Evolutionary conservation across 306 rosid species (phyloP).

Genomic region (Gastrolobium villosum): DNA sequence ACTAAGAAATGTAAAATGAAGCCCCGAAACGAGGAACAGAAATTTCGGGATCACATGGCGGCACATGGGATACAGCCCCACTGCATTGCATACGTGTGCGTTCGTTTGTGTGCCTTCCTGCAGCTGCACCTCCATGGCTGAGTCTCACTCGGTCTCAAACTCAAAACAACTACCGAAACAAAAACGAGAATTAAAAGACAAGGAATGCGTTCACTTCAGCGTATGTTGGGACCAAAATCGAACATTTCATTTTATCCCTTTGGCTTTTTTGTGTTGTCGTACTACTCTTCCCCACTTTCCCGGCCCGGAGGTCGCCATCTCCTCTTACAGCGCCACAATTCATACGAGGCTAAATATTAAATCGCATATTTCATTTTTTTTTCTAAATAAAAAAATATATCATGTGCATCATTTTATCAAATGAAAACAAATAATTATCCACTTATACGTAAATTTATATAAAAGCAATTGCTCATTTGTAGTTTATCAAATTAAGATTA

Average conservation of each 20-base stretch:
- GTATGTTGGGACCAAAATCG: conserved; percentile 26
- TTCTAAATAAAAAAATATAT: too few relatives aligned
- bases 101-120: not conserved
- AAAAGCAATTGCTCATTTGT: too few relatives aligned
- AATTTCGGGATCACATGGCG: conserved; percentile 61
- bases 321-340: not conserved
- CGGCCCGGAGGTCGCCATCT: conserved; percentile 62
- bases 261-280: conserved; percentile 5
- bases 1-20: conserved; percentile 14
- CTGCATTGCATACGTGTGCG: conserved; percentile 42
- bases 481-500: too few relatives aligned
- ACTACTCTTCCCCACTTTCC: conserved; percentile 60
- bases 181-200: not conserved
- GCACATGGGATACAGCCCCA: conserved; percentile 71
- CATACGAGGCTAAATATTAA: not conserved
- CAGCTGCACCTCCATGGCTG: not conserved
- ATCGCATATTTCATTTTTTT: too few relatives aligned
- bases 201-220: conserved; percentile 1
- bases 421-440: too few relatives aligned
- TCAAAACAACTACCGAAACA: not conserved
- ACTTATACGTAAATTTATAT: too few relatives aligned
- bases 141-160: not conserved
- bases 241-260: conserved; percentile 8
- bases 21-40: conserved; percentile 45
- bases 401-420: too few relatives aligned